A percentile compares a stretch with the other conserved stretches of the same genome.
Evolutionary conservation across 257 asterid species (phyloP).

Genomic region (Forsythia viridissima): DNA sequence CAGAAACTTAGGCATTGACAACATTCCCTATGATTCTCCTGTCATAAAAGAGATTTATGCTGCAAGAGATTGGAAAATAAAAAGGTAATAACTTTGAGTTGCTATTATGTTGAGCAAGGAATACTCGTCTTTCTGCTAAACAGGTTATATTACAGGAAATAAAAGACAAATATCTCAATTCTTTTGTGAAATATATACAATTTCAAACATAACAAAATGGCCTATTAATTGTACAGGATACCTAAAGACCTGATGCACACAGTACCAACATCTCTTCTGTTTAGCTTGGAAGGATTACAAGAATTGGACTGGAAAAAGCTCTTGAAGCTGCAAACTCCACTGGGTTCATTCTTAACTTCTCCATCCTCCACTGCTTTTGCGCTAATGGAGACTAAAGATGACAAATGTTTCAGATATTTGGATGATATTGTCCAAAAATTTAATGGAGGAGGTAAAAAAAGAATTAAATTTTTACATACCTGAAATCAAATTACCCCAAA

Average conservation of each 20-base stretch:
- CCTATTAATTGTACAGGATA: conserved; percentile 23
- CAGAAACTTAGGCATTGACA: conserved; percentile 25
- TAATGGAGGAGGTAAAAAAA: conserved; percentile 43
- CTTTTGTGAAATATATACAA: background rate
- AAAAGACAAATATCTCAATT: background rate
- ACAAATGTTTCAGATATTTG: conserved; percentile 32
- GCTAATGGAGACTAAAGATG: conserved; percentile 37
- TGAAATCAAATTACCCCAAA: background rate
- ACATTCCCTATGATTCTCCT: conserved; percentile 28
- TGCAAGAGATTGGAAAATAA: conserved; percentile 25
- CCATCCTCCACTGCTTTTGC: conserved; percentile 48
- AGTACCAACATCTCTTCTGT: conserved; percentile 40
- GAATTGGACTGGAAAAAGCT: conserved; percentile 47
- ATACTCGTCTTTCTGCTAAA: too few relatives aligned
- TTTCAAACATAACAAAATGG: background rate
- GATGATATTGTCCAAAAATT: conserved; percentile 27
- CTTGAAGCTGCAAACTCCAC: conserved; percentile 34
- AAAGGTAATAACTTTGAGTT: conserved; percentile 10
- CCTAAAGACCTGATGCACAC: conserved; percentile 41
- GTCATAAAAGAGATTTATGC: conserved; percentile 17
- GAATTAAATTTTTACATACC: background rate
- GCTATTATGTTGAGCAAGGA: background rate
- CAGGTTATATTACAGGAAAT: too few relatives aligned
- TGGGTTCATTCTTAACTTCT: conserved; percentile 44
- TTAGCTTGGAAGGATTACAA: conserved; percentile 47